A percentile compares a stretch with the other conserved stretches of the same genome.
Evolutionary conservation across 345 rosid genomes (phyloP).

Genomic region (Rhodomyrtus tomentosa): DNA sequence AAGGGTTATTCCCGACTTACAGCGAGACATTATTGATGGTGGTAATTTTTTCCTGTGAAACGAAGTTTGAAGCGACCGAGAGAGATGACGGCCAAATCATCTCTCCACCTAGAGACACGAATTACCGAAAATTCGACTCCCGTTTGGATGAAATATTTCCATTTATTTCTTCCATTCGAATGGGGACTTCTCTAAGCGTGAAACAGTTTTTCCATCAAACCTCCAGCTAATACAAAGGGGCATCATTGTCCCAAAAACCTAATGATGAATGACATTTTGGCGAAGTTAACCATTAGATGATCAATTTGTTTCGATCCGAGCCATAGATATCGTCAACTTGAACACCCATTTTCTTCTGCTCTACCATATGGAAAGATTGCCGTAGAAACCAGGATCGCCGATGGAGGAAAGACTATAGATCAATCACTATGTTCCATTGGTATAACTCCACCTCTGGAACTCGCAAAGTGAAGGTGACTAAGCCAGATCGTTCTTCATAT

Average conservation of each 20-base stretch:
- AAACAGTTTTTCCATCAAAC: neutral
- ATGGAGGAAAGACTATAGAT: neutral
- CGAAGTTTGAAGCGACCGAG: neutral
- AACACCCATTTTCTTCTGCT: neutral
- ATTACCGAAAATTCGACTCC: neutral
- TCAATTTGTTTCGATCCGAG: neutral
- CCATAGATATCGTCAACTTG: neutral
- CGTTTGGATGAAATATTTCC: neutral
- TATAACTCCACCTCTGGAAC: constrained; percentile 36
- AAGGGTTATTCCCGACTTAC: too few relatives aligned
- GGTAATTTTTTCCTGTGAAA: too few relatives aligned
- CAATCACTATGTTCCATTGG: constrained; percentile 35
- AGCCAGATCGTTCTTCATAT: constrained; percentile 24
- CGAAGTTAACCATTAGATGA: neutral
- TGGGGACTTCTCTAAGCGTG: neutral
- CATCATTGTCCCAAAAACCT: neutral
- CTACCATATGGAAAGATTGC: neutral
- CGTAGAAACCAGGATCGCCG: neutral
- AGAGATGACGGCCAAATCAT: neutral
- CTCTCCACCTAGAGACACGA: neutral
- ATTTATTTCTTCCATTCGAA: neutral
- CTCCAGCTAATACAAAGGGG: neutral
- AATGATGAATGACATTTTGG: neutral
- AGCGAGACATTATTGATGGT: too few relatives aligned
- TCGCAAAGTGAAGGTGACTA: constrained; percentile 26